Conservation (phyloP, 208 protist genomes). For the Leishmania gerbilli region DNA sequence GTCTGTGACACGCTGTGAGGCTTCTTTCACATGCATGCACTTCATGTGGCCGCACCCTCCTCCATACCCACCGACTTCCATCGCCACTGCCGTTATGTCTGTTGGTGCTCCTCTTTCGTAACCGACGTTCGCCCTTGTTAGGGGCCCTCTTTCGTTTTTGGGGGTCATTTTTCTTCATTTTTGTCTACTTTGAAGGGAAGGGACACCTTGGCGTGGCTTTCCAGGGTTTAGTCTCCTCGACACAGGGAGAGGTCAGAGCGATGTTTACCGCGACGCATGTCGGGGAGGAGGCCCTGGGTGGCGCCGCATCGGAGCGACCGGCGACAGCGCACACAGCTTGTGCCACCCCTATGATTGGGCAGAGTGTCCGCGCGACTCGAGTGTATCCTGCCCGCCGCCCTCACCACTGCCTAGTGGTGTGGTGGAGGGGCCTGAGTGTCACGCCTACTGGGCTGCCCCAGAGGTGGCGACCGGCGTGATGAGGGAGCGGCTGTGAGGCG, state of each 20-base stretch:
- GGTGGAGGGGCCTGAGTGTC: not conserved
- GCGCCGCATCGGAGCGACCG: not conserved
- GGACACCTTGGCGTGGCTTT: too few relatives aligned
- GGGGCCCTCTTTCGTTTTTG: too few relatives aligned
- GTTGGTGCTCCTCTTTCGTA: too few relatives aligned
- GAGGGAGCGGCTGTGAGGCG: not conserved
- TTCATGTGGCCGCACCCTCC: not conserved
- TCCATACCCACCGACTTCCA: not conserved
- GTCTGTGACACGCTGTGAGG: not conserved
- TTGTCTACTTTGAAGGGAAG: too few relatives aligned
- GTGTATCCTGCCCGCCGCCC: not conserved
- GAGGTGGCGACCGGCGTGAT: too few relatives aligned
- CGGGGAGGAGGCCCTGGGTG: not conserved
- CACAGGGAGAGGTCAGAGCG: not conserved
- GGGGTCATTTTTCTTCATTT: too few relatives aligned
- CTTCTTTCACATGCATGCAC: not conserved
- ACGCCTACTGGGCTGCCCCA: not conserved
- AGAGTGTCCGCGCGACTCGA: not conserved
- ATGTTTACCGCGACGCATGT: not conserved
- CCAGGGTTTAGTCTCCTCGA: not conserved
- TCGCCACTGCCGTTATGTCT: not conserved
- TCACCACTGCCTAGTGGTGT: not conserved
- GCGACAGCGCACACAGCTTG: not conserved
- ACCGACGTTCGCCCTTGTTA: too few relatives aligned
- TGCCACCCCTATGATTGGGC: not conserved